phyloP scores from a whole-genome alignment of 2,329 filamentous ascomycete genomes.

The Microdochium bolleyi region DNA sequence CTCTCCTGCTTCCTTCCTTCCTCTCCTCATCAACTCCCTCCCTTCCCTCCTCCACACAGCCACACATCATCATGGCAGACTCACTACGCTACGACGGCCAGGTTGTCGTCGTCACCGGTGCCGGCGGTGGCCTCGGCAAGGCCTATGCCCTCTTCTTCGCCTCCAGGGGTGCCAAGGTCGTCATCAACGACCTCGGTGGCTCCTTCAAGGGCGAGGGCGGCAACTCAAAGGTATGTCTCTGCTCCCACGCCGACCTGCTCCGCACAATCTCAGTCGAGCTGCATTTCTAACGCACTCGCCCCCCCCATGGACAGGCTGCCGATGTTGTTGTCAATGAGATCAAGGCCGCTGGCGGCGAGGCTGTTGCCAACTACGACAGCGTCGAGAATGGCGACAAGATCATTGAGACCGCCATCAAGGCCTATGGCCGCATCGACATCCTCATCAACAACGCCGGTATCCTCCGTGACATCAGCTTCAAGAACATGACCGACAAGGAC shows the following conservation, averaged over 20 bases:
- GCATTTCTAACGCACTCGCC: conserved; percentile 13
- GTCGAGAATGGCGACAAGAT: conserved; percentile 92
- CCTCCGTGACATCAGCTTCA: conserved; percentile 90
- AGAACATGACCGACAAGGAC: conserved; percentile 95
- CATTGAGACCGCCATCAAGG: conserved; percentile 78
- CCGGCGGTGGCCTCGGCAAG: conserved; percentile 74
- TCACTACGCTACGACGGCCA: conserved; percentile 72
- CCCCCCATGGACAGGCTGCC: conserved; percentile 49
- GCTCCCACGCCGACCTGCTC: background rate
- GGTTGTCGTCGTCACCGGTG: conserved; percentile 82
- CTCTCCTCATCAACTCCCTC: background rate
- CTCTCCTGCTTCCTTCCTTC: background rate
- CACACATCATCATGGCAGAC: conserved; percentile 16
- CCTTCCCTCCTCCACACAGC: background rate
- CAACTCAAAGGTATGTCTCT: conserved; percentile 65
- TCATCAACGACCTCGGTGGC: conserved; percentile 92
- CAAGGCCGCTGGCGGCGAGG: conserved; percentile 83
- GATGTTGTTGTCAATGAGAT: conserved; percentile 80
- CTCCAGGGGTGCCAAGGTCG: conserved; percentile 83
- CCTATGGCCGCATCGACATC: conserved; percentile 81
- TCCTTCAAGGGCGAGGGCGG: conserved; percentile 86
- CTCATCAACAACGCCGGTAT: conserved; percentile 98
- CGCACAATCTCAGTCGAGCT: background rate
- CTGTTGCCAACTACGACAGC: conserved; percentile 94
- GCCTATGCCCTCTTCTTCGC: conserved; percentile 86